Conservation (phyloP, 1,139 yeast genomes). For the Entelexis sorbosivorans region DNA sequence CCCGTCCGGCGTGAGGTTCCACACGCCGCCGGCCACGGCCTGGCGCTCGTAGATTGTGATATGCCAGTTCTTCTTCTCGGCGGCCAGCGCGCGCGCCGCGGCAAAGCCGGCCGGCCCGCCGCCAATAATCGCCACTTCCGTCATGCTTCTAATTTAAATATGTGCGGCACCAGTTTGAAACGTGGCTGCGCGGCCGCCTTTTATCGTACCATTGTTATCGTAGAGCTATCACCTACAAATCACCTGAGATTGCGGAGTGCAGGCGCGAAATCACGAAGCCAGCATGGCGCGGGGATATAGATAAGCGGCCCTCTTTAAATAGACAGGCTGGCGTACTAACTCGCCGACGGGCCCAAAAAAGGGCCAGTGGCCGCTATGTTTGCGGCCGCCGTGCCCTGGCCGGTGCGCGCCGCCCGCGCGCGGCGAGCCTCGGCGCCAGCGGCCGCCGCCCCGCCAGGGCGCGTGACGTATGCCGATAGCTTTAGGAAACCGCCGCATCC, state of each 20-base stretch:
- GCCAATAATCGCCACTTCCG: slow-evolving; percentile 35
- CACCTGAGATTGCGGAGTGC: slow-evolving; percentile 8
- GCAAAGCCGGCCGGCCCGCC: slow-evolving; percentile 64
- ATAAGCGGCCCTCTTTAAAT: neutral
- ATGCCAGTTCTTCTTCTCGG: slow-evolving; percentile 47
- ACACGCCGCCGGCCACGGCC: slow-evolving; percentile 20
- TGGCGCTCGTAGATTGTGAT: slow-evolving; percentile 27
- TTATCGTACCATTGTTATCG: neutral
- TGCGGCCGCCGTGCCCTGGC: too few species aligned
- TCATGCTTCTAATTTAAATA: neutral
- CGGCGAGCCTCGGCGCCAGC: too few species aligned
- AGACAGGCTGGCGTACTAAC: too few species aligned
- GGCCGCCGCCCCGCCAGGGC: neutral
- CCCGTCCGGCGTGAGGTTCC: slow-evolving; percentile 20
- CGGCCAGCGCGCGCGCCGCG: slow-evolving; percentile 34
- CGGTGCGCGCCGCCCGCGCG: too few species aligned
- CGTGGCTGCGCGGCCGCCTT: neutral
- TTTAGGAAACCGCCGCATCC: neutral
- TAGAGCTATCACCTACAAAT: slow-evolving; percentile 1
- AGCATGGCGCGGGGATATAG: too few species aligned
- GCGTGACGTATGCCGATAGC: too few species aligned
- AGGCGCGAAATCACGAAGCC: neutral
- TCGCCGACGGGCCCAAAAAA: too few species aligned
- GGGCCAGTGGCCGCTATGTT: too few species aligned
- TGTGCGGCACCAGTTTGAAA: too few species aligned